phyloP scores from a whole-genome alignment of 129 eudicot species.

The Dittrichia graveolens region DNA sequence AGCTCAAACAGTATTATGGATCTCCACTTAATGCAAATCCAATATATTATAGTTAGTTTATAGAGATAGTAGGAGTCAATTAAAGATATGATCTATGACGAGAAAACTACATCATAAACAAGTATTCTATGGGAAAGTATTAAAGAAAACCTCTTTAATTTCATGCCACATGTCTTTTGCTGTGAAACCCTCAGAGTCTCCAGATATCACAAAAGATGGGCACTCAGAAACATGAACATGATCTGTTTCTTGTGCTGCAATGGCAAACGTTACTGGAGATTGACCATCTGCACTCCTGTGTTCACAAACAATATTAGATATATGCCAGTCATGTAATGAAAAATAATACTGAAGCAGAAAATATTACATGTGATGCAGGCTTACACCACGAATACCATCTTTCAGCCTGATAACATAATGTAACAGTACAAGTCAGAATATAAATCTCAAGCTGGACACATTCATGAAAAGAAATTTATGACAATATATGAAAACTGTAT shows the following conservation, averaged over 20 bases:
- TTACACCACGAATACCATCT: conserved; percentile 76
- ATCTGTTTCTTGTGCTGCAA: conserved; percentile 82
- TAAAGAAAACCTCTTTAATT: conserved; percentile 76
- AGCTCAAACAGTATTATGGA: not conserved
- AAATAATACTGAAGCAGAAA: conserved; percentile 4
- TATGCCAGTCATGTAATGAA: conserved; percentile 14
- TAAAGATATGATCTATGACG: not conserved
- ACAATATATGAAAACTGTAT: not conserved
- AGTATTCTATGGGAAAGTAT: conserved; percentile 7
- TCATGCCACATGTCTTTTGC: conserved; percentile 90
- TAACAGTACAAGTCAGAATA: conserved; percentile 27
- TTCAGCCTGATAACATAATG: conserved; percentile 56
- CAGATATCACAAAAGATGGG: conserved; percentile 78
- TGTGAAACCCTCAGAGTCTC: conserved; percentile 71
- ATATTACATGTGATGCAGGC: conserved; percentile 81
- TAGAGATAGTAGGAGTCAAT: not conserved
- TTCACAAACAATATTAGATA: conserved; percentile 22
- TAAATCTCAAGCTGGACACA: not conserved
- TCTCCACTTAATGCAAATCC: not conserved
- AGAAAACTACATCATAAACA: not conserved
- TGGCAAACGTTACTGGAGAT: conserved; percentile 75
- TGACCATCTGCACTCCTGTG: conserved; percentile 75
- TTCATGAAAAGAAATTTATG: conserved; percentile 3
- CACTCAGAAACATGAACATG: conserved; percentile 82
- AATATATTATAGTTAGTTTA: conserved; percentile 3